Evolutionary conservation across 306 rosid species (phyloP).

Genomic region (Ormosia semicastrata): DNA sequence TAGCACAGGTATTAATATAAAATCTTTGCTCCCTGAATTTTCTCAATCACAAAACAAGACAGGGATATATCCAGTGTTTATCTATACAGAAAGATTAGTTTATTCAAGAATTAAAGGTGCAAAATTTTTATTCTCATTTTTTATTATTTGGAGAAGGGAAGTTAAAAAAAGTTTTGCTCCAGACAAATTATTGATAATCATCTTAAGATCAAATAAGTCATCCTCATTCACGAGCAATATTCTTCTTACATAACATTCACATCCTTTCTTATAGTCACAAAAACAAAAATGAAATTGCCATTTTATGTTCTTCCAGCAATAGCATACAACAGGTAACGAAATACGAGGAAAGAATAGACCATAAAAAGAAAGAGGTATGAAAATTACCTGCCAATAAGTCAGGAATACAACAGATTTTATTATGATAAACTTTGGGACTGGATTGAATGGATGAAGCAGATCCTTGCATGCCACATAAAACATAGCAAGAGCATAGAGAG

Average conservation of each 20-base stretch:
- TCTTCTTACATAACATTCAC: neutral
- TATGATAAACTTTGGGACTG: constrained; percentile 86
- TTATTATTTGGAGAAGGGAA: neutral
- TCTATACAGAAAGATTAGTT: neutral
- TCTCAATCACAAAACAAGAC: neutral
- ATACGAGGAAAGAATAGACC: neutral
- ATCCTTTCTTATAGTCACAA: neutral
- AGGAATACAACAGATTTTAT: constrained; percentile 89
- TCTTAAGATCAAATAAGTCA: neutral
- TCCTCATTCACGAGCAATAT: neutral
- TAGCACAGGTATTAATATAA: neutral
- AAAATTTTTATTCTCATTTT: neutral
- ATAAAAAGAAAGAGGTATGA: neutral
- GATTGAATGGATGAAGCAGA: constrained; percentile 89
- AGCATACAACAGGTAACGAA: neutral
- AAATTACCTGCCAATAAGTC: constrained; percentile 91
- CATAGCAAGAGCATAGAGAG: constrained; percentile 80
- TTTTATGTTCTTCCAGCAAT: neutral
- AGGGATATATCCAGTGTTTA: neutral
- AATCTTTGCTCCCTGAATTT: neutral
- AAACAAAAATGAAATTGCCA: neutral
- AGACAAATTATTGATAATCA: neutral
- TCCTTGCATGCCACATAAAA: constrained; percentile 90
- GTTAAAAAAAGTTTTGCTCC: neutral
- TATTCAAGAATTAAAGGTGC: neutral